Base-by-base conservation (phyloP, 73 alveolate genomes). In the Durusdinium trenchii region DNA sequence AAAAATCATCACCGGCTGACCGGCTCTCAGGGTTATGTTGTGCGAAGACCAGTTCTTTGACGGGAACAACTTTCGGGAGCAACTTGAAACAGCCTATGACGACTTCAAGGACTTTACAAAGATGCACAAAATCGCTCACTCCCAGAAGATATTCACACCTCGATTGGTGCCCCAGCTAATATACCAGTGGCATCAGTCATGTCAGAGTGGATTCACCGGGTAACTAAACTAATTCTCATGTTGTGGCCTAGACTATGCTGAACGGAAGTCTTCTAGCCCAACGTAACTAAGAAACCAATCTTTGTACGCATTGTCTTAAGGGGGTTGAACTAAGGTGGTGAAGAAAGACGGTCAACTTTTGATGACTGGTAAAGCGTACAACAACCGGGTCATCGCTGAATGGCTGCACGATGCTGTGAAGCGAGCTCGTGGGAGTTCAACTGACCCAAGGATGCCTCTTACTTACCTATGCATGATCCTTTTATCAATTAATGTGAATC, bases 341-440 rank as follows among this genome's bases (percentile, higher is more conserved):
- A 78, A 78, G 42, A 78, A 78, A 26, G 87, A 78, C 16, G 87
- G 87, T 12, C 62, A 78, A 26, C 18, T 78, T 14, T 26, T 78
- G 61, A 9, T 78, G 57, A 78, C 87, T 3, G 87, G 87, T 40
- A 78, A 78, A 43, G 87, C 87, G 28, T 78, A 78, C 87, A 78
- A 78, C 87, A 78, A 78, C 87, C 12, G 87, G 38, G 26, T 38
- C 62, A 78, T 45, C 45, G 12, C 62, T 0, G 64, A 78, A 46
- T 78, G 87, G 87, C 60, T 78, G 26, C 62, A 78, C 38, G 61
- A 42, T 78, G 87, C 62, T 3, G 10, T 45, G 87, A 4, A 23
- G 20, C 87, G 87, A 46, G 43, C n/a, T 38, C 60, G 36, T 3
- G 42, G 42, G 42, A 45, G 3, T 42, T 78, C 64, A 20, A 23